Evolutionary conservation across 331 rosid species (phyloP).

Genomic region (Malus hybrid): DNA sequence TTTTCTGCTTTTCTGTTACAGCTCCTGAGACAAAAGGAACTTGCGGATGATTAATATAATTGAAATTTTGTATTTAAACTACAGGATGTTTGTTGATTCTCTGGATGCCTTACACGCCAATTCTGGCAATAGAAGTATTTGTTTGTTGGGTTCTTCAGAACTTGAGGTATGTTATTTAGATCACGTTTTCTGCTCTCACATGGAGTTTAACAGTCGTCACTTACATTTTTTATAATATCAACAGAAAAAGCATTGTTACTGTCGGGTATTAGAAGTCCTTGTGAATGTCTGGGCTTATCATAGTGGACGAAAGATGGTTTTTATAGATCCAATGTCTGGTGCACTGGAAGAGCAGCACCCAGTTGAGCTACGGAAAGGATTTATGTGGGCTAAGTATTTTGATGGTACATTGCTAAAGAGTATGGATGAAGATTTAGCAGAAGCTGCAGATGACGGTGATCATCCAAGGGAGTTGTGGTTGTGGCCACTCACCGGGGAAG

Average conservation of each 20-base stretch:
- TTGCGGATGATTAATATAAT: conserved; percentile 14
- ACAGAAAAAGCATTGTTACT: conserved; percentile 81
- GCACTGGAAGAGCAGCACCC: conserved; percentile 76
- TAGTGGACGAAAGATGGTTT: conserved; percentile 84
- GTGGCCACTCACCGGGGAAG: conserved; percentile 96
- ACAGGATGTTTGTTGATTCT: conserved; percentile 92
- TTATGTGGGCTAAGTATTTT: conserved; percentile 82
- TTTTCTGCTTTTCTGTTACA: background rate
- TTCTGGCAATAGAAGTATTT: conserved; percentile 19
- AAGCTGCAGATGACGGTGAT: conserved; percentile 87
- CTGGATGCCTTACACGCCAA: conserved; percentile 62
- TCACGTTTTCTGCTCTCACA: conserved; percentile 8
- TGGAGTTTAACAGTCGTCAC: conserved; percentile 12
- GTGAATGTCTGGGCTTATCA: conserved; percentile 97
- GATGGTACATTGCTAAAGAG: conserved; percentile 57
- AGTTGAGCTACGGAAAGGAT: conserved; percentile 56
- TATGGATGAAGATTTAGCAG: conserved; percentile 92
- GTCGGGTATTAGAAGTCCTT: conserved; percentile 75
- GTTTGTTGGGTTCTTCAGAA: conserved; percentile 67
- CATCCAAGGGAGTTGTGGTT: conserved; percentile 61
- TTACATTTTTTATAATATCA: background rate
- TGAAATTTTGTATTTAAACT: conserved; percentile 21
- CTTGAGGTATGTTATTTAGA: conserved; percentile 48
- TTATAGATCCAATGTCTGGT: conserved; percentile 67
- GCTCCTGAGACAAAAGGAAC: background rate